Conservation (phyloP, 2,329 filamentous ascomycete species). For the Scopulariopsis brevicaulis region DNA sequence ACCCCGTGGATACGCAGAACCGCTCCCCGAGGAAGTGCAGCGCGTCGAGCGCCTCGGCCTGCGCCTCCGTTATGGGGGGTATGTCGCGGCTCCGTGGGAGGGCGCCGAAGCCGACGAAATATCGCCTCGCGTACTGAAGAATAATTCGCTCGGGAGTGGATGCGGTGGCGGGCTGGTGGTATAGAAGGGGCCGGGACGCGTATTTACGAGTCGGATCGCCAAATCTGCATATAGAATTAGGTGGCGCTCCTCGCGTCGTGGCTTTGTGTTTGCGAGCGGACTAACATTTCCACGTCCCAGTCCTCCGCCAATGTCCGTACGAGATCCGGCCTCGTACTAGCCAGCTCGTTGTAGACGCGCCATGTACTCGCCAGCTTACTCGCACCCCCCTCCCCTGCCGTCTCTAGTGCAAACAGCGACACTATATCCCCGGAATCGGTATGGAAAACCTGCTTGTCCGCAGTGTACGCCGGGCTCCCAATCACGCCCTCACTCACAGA, state of each 20-base stretch:
- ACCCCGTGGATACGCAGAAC: conserved; percentile 29
- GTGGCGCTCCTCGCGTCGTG: not conserved
- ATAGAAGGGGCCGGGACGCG: conserved; percentile 38
- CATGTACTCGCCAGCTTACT: conserved; percentile 42
- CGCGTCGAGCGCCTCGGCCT: conserved; percentile 39
- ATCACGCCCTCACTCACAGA: not conserved
- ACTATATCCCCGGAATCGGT: conserved; percentile 44
- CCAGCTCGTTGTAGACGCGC: conserved; percentile 49
- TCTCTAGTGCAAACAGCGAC: conserved; percentile 38
- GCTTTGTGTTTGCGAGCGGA: not conserved
- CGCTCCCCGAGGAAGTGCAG: conserved; percentile 37
- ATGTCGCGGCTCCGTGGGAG: conserved; percentile 37
- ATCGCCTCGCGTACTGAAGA: conserved; percentile 37
- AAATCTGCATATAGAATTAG: not conserved
- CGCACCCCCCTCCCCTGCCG: conserved; percentile 34
- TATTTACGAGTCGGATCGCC: conserved; percentile 28
- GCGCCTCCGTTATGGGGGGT: conserved; percentile 42
- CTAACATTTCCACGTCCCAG: conserved; percentile 7
- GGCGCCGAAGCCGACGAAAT: conserved; percentile 7
- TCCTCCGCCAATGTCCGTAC: conserved; percentile 35
- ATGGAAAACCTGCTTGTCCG: conserved; percentile 42
- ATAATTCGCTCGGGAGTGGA: conserved; percentile 38
- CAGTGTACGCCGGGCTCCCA: conserved; percentile 8
- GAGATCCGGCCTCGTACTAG: conserved; percentile 43
- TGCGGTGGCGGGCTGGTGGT: conserved; percentile 37